Percentiles rank a stretch among this genome's conserved stretches.
These are phyloP conservation scores for Hypericum perforatum DNA, from an alignment of 345 rosid genomes.

Conservation along the genomic window DNA sequence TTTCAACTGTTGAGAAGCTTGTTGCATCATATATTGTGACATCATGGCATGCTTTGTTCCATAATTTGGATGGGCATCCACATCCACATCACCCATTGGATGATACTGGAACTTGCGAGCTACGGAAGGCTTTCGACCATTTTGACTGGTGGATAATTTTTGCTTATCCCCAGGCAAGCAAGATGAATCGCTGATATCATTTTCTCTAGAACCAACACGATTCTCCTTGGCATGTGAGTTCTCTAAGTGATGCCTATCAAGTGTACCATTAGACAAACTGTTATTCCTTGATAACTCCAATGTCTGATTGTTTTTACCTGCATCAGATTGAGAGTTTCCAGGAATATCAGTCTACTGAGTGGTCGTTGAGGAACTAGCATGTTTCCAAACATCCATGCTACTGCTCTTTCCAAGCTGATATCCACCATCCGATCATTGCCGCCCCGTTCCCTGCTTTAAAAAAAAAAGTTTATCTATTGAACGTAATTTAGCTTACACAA, in stretches of 20 bases:
- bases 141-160: no score
- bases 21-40: slow-evolving; percentile 22
- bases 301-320: slow-evolving; percentile 30
- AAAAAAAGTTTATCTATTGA: no score
- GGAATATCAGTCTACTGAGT: slow-evolving; percentile 18
- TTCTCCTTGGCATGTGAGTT: slow-evolving; percentile 28
- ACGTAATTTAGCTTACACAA: no score
- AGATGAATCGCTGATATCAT: no score
- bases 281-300: slow-evolving; percentile 40
- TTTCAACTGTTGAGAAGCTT: slow-evolving; percentile 25
- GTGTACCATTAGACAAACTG: slow-evolving; percentile 23
- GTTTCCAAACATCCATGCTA: slow-evolving; percentile 42
- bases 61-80: slow-evolving; percentile 34
- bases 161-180: no score
- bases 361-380: slow-evolving; percentile 26
- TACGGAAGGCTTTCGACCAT: no score
- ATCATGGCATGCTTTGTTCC: no score
- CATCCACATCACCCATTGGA: slow-evolving; percentile 82
- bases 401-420: slow-evolving; percentile 24
- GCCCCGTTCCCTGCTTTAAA: no score
- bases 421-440: slow-evolving; percentile 29
- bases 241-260: slow-evolving; percentile 21
- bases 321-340: slow-evolving; percentile 21
- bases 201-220: slow-evolving; percentile 28
- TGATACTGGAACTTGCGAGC: slow-evolving; percentile 80